A percentile compares a stretch with the other conserved stretches of the same genome.
Evolutionary conservation across 2,329 filamentous ascomycete species (phyloP).

Genomic region (Fusarium duplospermum): DNA sequence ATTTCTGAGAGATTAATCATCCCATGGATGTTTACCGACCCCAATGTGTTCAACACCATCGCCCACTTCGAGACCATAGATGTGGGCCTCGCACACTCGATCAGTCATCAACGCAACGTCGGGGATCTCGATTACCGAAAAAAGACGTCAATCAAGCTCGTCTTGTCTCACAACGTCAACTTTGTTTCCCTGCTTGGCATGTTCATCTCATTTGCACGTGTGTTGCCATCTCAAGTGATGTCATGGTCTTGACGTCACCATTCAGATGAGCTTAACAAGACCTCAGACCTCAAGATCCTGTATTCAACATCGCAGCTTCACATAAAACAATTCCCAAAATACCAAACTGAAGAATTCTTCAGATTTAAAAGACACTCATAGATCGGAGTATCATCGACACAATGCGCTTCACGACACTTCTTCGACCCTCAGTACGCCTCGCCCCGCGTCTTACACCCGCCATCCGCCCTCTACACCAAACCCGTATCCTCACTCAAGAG

Average conservation of each 20-base stretch:
- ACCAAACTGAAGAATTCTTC: background rate
- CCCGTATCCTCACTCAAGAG: conserved; percentile 15
- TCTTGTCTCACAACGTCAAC: background rate
- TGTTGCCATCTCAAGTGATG: conserved; percentile 21
- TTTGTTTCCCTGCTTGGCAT: background rate
- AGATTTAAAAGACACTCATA: accelerated
- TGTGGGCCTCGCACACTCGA: background rate
- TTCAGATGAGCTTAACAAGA: conserved; percentile 14
- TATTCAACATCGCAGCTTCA: background rate
- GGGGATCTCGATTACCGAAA: background rate
- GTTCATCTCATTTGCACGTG: background rate
- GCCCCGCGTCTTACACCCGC: conserved; percentile 17
- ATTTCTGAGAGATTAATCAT: background rate
- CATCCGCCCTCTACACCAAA: conserved; percentile 13
- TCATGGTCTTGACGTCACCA: conserved; percentile 41
- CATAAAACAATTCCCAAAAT: background rate
- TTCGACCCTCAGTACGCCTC: conserved; percentile 17
- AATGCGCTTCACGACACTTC: conserved; percentile 24
- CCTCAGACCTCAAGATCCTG: background rate
- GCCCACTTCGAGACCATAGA: background rate
- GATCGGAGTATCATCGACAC: background rate
- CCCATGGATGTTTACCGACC: background rate
- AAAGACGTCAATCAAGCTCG: background rate
- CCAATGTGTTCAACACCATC: background rate
- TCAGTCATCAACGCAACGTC: background rate